Percentiles rank a stretch among this genome's conserved stretches.
Evolutionary conservation across 2,329 filamentous ascomycete species (phyloP).

Genomic region (Oidium heveae): DNA sequence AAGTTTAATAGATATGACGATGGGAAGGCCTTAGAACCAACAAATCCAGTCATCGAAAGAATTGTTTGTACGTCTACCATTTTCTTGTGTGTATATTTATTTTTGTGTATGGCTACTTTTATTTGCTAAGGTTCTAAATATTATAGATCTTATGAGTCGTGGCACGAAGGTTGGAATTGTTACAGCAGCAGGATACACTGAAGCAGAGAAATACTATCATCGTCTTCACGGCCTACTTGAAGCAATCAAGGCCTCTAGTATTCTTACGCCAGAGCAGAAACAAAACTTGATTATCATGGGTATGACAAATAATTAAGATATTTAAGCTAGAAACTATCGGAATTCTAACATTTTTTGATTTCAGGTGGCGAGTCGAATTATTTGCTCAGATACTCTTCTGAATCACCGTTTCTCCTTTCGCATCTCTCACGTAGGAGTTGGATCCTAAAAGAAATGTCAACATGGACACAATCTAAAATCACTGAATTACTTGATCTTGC

Average conservation of each 20-base stretch:
- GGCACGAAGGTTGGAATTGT: slow-evolving; percentile 82
- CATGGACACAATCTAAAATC: slow-evolving; percentile 58
- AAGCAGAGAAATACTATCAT: slow-evolving; percentile 62
- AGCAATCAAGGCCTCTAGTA: slow-evolving; percentile 35
- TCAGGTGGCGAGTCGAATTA: slow-evolving; percentile 74
- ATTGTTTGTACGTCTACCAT: slow-evolving; percentile 17
- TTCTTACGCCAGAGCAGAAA: slow-evolving; percentile 39
- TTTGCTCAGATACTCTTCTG: slow-evolving; percentile 53
- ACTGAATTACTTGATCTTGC: slow-evolving; percentile 64
- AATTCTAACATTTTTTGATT: slow-evolving; percentile 1
- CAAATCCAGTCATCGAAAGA: slow-evolving; percentile 50
- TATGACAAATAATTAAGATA: slow-evolving; percentile 2
- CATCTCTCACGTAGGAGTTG: slow-evolving; percentile 41
- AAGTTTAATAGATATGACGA: slow-evolving; percentile 33
- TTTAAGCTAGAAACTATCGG: not conserved
- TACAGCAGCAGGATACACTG: slow-evolving; percentile 84
- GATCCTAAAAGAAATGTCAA: slow-evolving; percentile 54
- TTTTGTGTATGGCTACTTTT: not conserved
- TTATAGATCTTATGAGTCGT: slow-evolving; percentile 46
- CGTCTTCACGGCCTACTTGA: slow-evolving; percentile 72
- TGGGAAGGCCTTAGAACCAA: slow-evolving; percentile 49
- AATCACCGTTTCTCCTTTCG: slow-evolving; percentile 38
- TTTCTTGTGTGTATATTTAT: not conserved
- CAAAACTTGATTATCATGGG: slow-evolving; percentile 69
- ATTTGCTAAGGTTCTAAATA: not conserved